A percentile compares a stretch with the other conserved stretches of the same genome.
Evolutionary conservation across 129 eudicot genomes (phyloP).

Genomic region (Deinandra increscens): DNA sequence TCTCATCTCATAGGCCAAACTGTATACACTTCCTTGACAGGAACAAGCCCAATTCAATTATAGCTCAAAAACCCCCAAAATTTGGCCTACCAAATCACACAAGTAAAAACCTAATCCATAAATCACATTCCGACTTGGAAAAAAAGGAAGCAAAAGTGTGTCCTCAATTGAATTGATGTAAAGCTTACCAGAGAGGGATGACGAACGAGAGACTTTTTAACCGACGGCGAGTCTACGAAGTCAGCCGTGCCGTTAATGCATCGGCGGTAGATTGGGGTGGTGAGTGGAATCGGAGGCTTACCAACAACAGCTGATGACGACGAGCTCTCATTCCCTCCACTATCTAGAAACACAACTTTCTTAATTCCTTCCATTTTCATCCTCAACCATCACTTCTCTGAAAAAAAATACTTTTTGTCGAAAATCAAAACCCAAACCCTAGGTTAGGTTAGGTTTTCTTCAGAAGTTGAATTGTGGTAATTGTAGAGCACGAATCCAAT

Average conservation of each 20-base stretch:
- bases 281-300: slow-evolving; percentile 65
- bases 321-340: slow-evolving; percentile 40
- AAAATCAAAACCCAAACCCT: slow-evolving; percentile 30
- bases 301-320: slow-evolving; percentile 43
- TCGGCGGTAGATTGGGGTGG: slow-evolving; percentile 31
- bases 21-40: not conserved
- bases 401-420: not conserved
- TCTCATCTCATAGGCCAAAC: not conserved
- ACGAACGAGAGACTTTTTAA: slow-evolving; percentile 59
- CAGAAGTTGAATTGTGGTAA: not conserved
- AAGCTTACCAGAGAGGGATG: slow-evolving; percentile 67
- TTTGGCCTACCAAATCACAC: not conserved
- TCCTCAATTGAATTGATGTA: not conserved
- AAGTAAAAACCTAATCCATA: not conserved
- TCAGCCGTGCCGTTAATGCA: slow-evolving; percentile 31
- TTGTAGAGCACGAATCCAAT: not conserved
- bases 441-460: not conserved
- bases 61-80: not conserved
- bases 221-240: slow-evolving; percentile 11
- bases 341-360: slow-evolving; percentile 17
- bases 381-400: slow-evolving; percentile 45
- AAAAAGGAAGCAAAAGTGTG: slow-evolving; percentile 2
- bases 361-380: slow-evolving; percentile 61
- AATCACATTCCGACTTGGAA: slow-evolving; percentile 2
- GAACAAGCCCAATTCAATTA: not conserved